These are phyloP conservation scores for Penicillium lagena DNA, from an alignment of 495 filamentous ascomycete species.

Conservation along the genomic window DNA sequence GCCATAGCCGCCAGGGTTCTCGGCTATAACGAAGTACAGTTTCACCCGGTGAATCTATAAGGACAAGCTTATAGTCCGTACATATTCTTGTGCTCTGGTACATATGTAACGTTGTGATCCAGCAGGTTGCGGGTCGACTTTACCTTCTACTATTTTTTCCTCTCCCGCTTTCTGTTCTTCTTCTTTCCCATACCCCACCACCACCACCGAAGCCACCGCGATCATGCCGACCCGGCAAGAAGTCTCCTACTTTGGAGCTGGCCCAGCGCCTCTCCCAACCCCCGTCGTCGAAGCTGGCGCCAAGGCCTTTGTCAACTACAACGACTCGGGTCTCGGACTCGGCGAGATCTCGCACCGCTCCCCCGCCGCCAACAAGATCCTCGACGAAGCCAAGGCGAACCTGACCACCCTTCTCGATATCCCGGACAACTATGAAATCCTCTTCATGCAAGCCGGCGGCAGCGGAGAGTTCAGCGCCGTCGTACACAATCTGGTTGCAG, in stretches of 20 bases:
- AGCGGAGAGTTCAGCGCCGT: conserved; percentile 76
- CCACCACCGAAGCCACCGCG: conserved; percentile 1
- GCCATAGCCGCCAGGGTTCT: conserved; percentile 6
- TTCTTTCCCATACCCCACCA: conserved; percentile 4
- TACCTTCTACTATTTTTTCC: conserved; percentile 17
- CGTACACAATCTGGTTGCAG: conserved; percentile 71
- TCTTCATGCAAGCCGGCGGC: conserved; percentile 80
- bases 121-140: conserved; percentile 15
- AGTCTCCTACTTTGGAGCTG: conserved; percentile 77
- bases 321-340: conserved; percentile 63
- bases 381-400: conserved; percentile 58
- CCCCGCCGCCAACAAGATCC: conserved; percentile 62
- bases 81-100: no score
- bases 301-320: conserved; percentile 72
- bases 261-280: conserved; percentile 77
- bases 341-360: conserved; percentile 89
- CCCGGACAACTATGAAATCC: conserved; percentile 67
- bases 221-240: conserved; percentile 43
- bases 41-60: conserved; percentile 1
- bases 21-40: not conserved
- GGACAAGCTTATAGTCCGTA: no score
- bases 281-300: conserved; percentile 68
- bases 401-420: conserved; percentile 66
- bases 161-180: conserved; percentile 4
- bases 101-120: not conserved